Base-by-base conservation (phyloP, 306 rosid genomes). In the Calophaca sinica region DNA sequence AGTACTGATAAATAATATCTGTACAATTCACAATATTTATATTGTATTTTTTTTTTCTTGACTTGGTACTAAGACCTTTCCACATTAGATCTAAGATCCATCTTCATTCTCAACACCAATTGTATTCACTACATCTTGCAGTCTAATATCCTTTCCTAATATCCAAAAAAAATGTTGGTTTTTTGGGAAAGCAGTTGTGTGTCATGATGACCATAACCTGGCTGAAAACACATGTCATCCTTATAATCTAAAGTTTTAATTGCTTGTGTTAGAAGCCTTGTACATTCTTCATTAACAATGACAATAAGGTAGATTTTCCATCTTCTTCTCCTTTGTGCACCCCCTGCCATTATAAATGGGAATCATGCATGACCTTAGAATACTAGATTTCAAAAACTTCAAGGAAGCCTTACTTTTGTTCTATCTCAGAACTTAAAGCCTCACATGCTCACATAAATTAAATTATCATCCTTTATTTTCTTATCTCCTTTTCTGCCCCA, bases 301-400 rank as follows among this genome's bases (percentile, higher is more conserved):
- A 77, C 1, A 84, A 26, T 26, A 72, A 48, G 33, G 78, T 62
- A 45, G 78, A 20, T 48, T 77, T 73, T 77, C 70, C 75, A 3
- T 78, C 83, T 69, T 73, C 78, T 31, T 57, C 80, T 81, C 44
- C 78, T 45, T 51, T 68, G 63, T 41, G 74, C 59, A 6, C 7
- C n/a, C 50, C 80, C 85, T 84, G 83, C 72, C 62, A 84, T 36
- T 10, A 49, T 70, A 62, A 64, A 79, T 35, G 6, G 1, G n/a
- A 76, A 68, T 32, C 62, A 62, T 62, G 12, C 62, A 62, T 62
- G 12, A 39, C 15, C 15, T 75, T 14, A 62, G 36, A 38, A 5
- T 45, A 60, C 57, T 31, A 45, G 51, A 42, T 26, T 66, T 31
- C 49, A 33, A 45, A 39, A 38, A 50, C 32, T 54, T 55, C 20